Conservation (phyloP, 2,329 filamentous ascomycete genomes). For the Paraconiothyrium brasiliense region DNA sequence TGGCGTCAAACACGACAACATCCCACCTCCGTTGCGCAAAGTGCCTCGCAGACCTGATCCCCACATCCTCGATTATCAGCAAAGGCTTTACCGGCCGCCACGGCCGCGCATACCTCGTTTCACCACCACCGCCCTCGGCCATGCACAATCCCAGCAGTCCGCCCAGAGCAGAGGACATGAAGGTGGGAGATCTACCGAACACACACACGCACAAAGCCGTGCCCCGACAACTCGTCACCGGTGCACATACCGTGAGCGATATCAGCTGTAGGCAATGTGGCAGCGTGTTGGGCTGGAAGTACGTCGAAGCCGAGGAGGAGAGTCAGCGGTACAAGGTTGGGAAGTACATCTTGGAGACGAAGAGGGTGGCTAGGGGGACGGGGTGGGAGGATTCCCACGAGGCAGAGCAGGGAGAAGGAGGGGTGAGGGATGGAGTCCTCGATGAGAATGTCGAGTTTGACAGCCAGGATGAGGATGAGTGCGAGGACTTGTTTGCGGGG, state of each 20-base stretch:
- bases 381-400: conserved; percentile 60
- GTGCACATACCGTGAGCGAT: conserved; percentile 69
- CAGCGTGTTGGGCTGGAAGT: conserved; percentile 70
- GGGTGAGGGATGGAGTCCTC: conserved; percentile 17
- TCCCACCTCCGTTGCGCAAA: conserved; percentile 68
- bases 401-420: conserved; percentile 34
- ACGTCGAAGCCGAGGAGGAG: conserved; percentile 69
- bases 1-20: conserved; percentile 43
- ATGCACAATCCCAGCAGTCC: conserved; percentile 24
- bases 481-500: conserved; percentile 70
- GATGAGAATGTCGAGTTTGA: conserved; percentile 65
- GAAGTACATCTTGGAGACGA: conserved; percentile 73
- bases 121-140: conserved; percentile 52
- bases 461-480: conserved; percentile 72
- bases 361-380: conserved; percentile 59
- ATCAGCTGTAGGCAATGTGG: conserved; percentile 67
- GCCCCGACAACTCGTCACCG: conserved; percentile 68
- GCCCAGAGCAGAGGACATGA: conserved; percentile 23
- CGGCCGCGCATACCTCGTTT: conserved; percentile 70
- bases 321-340: conserved; percentile 71
- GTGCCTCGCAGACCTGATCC: conserved; percentile 67
- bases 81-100: conserved; percentile 73
- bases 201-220: conserved; percentile 66
- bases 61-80: conserved; percentile 68
- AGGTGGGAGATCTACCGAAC: conserved; percentile 61